Conservation (phyloP, 306 rosid species). For the Rosa persica region DNA sequence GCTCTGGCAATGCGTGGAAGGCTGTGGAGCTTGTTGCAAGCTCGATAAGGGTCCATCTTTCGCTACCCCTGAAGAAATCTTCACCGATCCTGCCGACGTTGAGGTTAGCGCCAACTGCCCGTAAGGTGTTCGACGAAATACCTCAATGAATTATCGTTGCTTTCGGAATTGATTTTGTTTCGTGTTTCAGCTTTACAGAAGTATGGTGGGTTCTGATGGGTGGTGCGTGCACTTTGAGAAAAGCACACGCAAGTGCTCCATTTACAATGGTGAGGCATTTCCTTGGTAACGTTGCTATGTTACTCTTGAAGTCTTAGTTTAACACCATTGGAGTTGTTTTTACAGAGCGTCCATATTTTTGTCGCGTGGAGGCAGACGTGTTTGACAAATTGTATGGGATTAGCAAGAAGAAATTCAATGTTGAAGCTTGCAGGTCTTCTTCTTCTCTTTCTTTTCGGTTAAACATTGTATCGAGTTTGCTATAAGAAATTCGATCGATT, state of each 20-base stretch:
- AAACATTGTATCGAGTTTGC: neutral
- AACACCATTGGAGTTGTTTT: neutral
- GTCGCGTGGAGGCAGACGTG: conserved; percentile 74
- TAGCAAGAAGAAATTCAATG: conserved; percentile 60
- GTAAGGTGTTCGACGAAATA: neutral
- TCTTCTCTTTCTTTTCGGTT: neutral
- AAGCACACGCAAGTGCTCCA: conserved; percentile 71
- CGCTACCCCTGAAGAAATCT: conserved; percentile 73
- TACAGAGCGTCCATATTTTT: conserved; percentile 88
- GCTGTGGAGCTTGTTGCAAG: conserved; percentile 93
- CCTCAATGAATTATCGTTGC: neutral
- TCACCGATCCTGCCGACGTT: conserved; percentile 54
- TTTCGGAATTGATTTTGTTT: conserved; percentile 1
- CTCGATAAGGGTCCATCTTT: conserved; percentile 77
- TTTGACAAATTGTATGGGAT: conserved; percentile 64
- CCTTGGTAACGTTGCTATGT: neutral
- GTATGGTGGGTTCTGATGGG: conserved; percentile 78
- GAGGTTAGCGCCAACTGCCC: conserved; percentile 36
- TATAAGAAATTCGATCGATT: neutral
- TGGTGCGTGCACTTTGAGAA: conserved; percentile 91
- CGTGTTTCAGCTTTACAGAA: conserved; percentile 70
- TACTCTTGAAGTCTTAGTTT: too few species aligned
- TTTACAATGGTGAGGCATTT: conserved; percentile 55
- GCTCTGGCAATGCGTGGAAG: conserved; percentile 73
- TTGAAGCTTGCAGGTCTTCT: conserved; percentile 87